These are phyloP conservation scores for Aspergillus avenaceus DNA, from an alignment of 495 filamentous ascomycete genomes.

Conservation along the genomic window DNA sequence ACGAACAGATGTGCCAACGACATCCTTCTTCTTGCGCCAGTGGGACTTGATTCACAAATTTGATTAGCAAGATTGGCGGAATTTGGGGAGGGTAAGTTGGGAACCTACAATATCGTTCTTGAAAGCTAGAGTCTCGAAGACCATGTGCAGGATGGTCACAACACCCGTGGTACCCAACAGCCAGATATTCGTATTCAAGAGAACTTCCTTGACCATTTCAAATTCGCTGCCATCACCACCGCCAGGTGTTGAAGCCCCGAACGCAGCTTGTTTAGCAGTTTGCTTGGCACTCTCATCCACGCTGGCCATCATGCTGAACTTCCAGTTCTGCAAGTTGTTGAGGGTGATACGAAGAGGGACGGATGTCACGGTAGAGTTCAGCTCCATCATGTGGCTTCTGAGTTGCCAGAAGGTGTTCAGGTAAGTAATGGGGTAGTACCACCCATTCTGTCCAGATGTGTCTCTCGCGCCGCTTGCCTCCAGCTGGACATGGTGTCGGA, in stretches of 20 bases:
- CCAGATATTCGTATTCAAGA: constrained; percentile 91
- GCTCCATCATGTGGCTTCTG: constrained; percentile 79
- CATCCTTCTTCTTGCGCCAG: constrained; percentile 99
- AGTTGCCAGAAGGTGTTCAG: constrained; percentile 98
- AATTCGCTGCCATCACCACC: constrained; percentile 78
- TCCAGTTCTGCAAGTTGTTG: constrained; percentile 81
- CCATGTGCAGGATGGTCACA: constrained; percentile 84
- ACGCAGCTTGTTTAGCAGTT: constrained; percentile 64
- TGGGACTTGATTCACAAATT: constrained; percentile 51
- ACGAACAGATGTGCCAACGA: constrained; percentile 89
- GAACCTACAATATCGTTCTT: constrained; percentile 80
- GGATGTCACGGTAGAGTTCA: constrained; percentile 85
- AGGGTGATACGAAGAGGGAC: constrained; percentile 83
- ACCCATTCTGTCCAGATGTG: constrained; percentile 77
- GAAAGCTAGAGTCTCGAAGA: constrained; percentile 95
- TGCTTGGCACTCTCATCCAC: constrained; percentile 86
- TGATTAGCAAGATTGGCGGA: constrained; percentile 14
- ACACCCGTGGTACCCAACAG: constrained; percentile 79
- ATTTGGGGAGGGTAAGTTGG: background rate
- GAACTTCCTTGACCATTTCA: constrained; percentile 91
- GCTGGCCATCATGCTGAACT: constrained; percentile 77
- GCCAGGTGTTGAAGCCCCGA: constrained; percentile 59
- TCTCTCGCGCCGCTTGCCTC: constrained; percentile 74
- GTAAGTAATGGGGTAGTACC: constrained; percentile 94
- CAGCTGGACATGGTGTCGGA: constrained; percentile 71